phyloP scores from a whole-genome alignment of 2,329 filamentous ascomycete genomes.

The Botrytis cinerea region DNA sequence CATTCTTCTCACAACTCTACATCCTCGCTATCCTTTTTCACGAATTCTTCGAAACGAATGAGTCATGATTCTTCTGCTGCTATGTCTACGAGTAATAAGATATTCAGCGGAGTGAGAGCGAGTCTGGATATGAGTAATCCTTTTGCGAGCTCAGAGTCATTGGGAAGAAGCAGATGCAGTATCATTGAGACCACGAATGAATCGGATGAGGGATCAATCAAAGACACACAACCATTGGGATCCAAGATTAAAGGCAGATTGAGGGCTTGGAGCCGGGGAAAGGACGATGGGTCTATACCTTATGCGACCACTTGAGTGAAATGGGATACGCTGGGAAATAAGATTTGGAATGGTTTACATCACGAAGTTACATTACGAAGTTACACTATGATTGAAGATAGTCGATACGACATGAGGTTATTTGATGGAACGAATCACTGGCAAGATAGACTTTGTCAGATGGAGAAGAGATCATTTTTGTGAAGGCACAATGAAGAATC shows the following conservation, averaged over 20 bases:
- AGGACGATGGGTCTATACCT: background rate
- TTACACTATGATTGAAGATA: background rate
- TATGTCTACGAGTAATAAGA: background rate
- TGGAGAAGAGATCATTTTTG: background rate
- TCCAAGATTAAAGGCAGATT: constrained; percentile 22
- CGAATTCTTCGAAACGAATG: background rate
- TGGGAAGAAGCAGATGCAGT: constrained; percentile 3
- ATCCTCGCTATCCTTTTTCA: constrained; percentile 1
- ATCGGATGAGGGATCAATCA: constrained; percentile 1
- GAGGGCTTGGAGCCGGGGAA: constrained; percentile 21
- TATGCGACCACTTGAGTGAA: constrained; percentile 12
- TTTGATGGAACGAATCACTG: background rate
- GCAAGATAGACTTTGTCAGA: background rate
- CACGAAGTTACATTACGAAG: background rate
- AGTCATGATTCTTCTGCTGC: background rate
- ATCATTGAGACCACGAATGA: background rate
- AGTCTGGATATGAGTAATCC: constrained; percentile 5
- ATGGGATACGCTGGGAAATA: background rate
- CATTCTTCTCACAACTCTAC: background rate
- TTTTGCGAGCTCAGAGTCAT: background rate
- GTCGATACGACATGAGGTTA: background rate
- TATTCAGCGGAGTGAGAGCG: background rate
- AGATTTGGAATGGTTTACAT: constrained; percentile 5
- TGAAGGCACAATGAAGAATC: background rate
- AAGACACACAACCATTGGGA: constrained; percentile 5